Evolutionary conservation across 139 green algal species (phyloP).

Genomic region (Chlorella sp.): DNA sequence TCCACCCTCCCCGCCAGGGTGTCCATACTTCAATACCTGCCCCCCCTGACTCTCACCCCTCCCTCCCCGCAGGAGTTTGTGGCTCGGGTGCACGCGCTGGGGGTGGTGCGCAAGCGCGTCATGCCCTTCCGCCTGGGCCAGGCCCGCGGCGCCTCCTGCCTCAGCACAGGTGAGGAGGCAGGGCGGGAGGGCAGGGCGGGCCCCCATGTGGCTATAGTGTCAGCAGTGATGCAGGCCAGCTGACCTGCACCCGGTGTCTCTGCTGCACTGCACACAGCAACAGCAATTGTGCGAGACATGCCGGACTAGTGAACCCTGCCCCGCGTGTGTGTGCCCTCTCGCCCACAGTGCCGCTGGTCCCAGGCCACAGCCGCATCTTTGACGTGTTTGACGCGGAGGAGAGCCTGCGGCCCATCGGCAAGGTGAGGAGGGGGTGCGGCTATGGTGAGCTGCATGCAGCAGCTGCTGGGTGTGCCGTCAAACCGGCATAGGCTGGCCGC

Average conservation of each 20-base stretch:
- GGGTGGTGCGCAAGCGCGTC: constrained; percentile 23
- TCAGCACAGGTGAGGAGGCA: background rate
- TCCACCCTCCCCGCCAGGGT: too few species aligned
- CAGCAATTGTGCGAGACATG: too few species aligned
- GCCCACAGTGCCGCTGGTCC: background rate
- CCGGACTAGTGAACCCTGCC: too few species aligned
- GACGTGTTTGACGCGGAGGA: constrained; percentile 17
- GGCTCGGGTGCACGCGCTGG: background rate
- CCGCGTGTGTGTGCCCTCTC: background rate
- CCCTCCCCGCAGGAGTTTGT: constrained; percentile 14
- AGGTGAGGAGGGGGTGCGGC: background rate
- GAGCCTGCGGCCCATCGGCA: background rate
- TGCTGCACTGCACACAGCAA: too few species aligned
- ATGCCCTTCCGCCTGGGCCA: constrained; percentile 12
- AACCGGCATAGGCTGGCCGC: too few species aligned
- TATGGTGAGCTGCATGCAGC: too few species aligned
- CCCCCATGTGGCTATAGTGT: too few species aligned
- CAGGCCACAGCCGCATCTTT: background rate
- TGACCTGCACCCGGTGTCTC: too few species aligned
- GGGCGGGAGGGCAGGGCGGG: too few species aligned
- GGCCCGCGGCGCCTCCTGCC: background rate
- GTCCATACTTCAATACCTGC: too few species aligned
- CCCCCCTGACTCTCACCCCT: too few species aligned
- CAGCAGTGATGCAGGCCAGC: background rate
- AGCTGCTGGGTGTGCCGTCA: too few species aligned